Evolutionary conservation across 768 basidiomycete species (phyloP).

Genomic region (Pleurotus ostreatus): DNA sequence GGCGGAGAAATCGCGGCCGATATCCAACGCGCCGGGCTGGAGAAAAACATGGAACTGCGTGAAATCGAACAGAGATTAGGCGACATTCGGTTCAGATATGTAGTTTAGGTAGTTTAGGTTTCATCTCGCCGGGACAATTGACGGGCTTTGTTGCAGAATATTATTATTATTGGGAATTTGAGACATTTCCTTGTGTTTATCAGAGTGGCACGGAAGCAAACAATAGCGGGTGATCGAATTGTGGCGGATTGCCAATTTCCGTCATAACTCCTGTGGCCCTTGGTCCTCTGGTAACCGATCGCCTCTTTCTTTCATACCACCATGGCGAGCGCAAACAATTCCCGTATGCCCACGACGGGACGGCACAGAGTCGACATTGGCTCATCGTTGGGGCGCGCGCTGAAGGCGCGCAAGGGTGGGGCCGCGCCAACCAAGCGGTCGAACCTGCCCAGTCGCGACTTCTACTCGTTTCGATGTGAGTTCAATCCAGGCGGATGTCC

Average conservation of each 20-base stretch:
- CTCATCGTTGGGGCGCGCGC: conserved; percentile 54
- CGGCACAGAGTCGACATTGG: conserved; percentile 58
- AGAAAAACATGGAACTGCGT: conserved; percentile 24
- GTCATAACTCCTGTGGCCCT: background rate
- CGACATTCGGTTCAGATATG: conserved; percentile 24
- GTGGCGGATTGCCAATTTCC: background rate
- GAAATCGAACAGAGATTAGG: conserved; percentile 24
- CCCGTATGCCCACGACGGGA: conserved; percentile 61
- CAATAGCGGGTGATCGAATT: background rate
- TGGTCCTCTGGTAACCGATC: background rate
- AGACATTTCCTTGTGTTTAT: background rate
- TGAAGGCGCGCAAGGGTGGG: conserved; percentile 64
- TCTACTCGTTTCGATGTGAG: conserved; percentile 77
- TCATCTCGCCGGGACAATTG: background rate
- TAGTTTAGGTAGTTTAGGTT: conserved; percentile 3
- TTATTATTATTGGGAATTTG: background rate
- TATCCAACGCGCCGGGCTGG: conserved; percentile 14
- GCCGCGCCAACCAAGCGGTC: conserved; percentile 32
- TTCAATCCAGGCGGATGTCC: conserved; percentile 10
- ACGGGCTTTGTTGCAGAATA: background rate
- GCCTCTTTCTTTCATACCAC: conserved; percentile 14
- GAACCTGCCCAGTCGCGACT: conserved; percentile 59
- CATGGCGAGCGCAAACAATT: conserved; percentile 37
- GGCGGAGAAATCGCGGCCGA: conserved; percentile 23
- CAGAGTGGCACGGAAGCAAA: conserved; percentile 7